Evolutionary conservation across 108 stramenopile species (phyloP).

Genomic region (Skeletonema menzelii): DNA sequence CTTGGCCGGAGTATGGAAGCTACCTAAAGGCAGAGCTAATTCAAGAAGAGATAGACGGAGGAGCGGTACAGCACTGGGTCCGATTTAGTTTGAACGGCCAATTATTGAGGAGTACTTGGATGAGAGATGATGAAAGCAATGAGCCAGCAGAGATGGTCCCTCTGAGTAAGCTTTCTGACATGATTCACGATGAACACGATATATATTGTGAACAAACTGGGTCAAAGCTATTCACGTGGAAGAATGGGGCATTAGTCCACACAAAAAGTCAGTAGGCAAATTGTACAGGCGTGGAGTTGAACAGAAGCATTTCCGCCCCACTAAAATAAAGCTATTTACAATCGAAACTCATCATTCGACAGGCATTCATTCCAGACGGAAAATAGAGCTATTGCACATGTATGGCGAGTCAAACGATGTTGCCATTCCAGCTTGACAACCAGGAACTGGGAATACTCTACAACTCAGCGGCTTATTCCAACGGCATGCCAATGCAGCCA

Average conservation of each 20-base stretch:
- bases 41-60: constrained; percentile 37
- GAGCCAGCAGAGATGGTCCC: constrained; percentile 49
- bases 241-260: constrained; percentile 11
- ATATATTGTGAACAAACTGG: constrained; percentile 22
- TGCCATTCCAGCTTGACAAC: constrained; percentile 51
- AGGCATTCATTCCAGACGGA: constrained; percentile 15
- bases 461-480: constrained; percentile 85
- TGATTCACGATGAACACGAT: constrained; percentile 50
- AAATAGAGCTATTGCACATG: constrained; percentile 70
- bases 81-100: constrained; percentile 75
- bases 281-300: not conserved
- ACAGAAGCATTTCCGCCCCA: not conserved
- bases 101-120: constrained; percentile 54
- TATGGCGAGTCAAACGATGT: constrained; percentile 79
- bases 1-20: constrained; percentile 83
- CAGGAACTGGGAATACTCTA: constrained; percentile 80
- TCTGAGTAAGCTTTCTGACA: constrained; percentile 42
- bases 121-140: constrained; percentile 23
- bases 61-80: constrained; percentile 44
- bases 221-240: constrained; percentile 20
- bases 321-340: not conserved
- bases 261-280: constrained; percentile 5
- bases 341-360: not conserved
- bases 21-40: constrained; percentile 74
- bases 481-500: constrained; percentile 71